Conservation (phyloP, 495 filamentous ascomycete genomes). For the Podospora pseudoanserina region DNA sequence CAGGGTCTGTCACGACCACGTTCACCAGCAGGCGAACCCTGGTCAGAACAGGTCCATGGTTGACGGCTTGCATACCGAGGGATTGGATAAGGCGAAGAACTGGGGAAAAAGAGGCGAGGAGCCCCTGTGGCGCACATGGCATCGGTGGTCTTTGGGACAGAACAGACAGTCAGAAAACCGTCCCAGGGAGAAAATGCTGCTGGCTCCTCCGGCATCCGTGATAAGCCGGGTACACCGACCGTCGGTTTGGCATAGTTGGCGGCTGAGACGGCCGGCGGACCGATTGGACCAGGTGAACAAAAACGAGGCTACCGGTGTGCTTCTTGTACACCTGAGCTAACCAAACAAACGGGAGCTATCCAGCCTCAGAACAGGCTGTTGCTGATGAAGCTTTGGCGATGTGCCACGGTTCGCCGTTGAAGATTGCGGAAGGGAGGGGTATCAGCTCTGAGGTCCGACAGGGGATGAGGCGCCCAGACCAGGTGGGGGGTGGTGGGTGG, state of each 20-base stretch:
- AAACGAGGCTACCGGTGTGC: too few relatives aligned
- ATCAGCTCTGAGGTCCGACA: too few relatives aligned
- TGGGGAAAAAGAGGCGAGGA: not conserved
- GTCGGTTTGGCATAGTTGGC: not conserved
- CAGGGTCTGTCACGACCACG: not conserved
- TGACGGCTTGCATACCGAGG: not conserved
- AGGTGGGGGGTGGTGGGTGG: not conserved
- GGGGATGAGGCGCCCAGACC: not conserved
- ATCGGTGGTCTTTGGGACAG: not conserved
- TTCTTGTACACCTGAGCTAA: not conserved
- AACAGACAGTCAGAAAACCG: not conserved
- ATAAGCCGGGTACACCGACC: not conserved
- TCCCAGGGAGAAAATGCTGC: not conserved
- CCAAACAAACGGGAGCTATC: not conserved
- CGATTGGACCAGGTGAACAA: not conserved
- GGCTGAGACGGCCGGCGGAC: not conserved
- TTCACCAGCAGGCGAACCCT: not conserved
- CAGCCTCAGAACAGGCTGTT: not conserved
- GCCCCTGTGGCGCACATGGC: not conserved
- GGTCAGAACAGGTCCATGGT: not conserved
- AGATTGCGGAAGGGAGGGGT: not conserved
- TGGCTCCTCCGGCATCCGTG: not conserved
- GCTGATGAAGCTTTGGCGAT: not conserved
- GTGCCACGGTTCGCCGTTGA: not conserved
- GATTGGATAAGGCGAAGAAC: not conserved